Evolutionary conservation across 306 rosid genomes (phyloP).

Genomic region (Dalbergia cultrata): DNA sequence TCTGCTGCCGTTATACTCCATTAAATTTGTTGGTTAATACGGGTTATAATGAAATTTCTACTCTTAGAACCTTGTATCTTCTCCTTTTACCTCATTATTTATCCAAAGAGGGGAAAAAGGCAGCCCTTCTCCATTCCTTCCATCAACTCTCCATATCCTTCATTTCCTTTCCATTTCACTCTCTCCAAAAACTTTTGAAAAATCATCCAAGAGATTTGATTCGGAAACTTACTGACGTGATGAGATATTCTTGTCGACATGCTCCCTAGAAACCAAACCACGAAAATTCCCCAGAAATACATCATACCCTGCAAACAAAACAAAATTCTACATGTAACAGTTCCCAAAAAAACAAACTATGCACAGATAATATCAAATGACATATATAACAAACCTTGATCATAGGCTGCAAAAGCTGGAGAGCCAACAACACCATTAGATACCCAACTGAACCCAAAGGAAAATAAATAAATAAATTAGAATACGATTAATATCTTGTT

Average conservation of each 20-base stretch:
- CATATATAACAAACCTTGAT: constrained; percentile 76
- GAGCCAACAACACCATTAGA: constrained; percentile 98
- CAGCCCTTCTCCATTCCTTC: background rate
- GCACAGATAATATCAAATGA: constrained; percentile 9
- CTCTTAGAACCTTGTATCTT: background rate
- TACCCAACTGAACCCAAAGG: constrained; percentile 77
- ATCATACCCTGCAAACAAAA: constrained; percentile 74
- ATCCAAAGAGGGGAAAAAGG: background rate
- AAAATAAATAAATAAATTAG: constrained; percentile 11
- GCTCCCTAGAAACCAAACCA: constrained; percentile 91
- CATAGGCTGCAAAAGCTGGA: constrained; percentile 97
- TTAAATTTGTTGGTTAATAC: background rate
- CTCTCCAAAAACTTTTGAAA: constrained; percentile 5
- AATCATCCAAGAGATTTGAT: constrained; percentile 7
- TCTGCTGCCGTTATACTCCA: background rate
- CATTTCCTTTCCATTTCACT: constrained; percentile 16
- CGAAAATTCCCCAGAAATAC: constrained; percentile 88
- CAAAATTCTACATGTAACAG: constrained; percentile 28
- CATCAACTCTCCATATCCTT: background rate
- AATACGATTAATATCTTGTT: constrained; percentile 25
- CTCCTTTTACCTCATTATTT: background rate
- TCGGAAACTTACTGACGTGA: constrained; percentile 74
- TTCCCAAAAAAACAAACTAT: constrained; percentile 1
- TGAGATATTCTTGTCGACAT: constrained; percentile 73
- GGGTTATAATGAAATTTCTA: background rate